Evolutionary conservation across 2,329 filamentous ascomycete genomes (phyloP).

Genomic region (Colletotrichum lupini): DNA sequence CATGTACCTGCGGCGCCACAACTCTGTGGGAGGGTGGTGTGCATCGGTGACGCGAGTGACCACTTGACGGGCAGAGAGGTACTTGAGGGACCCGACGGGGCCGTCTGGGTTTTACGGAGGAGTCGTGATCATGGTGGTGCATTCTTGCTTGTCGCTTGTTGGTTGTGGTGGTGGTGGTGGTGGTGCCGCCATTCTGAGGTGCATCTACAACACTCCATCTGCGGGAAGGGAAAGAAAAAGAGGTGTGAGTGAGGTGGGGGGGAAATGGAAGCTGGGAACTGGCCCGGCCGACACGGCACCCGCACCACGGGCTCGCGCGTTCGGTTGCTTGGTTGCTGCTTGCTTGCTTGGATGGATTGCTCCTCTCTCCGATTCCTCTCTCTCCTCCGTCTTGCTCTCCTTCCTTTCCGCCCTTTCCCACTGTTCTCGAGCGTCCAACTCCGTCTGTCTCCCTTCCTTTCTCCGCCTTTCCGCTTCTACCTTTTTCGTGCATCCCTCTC

Average conservation of each 20-base stretch:
- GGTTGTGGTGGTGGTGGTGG: background rate
- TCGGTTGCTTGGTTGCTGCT: constrained; percentile 15
- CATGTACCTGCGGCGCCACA: constrained; percentile 9
- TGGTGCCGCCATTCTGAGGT: constrained; percentile 2
- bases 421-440: background rate
- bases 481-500: background rate
- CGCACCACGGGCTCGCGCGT: constrained; percentile 19
- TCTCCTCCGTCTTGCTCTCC: background rate
- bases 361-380: constrained; percentile 17
- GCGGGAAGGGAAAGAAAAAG: constrained; percentile 4
- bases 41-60: constrained; percentile 17
- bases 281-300: constrained; percentile 28
- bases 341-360: background rate
- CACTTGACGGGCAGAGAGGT: background rate
- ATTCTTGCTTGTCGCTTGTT: background rate
- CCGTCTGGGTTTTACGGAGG: constrained; percentile 4
- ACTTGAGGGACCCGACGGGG: background rate
- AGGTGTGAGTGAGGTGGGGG: constrained; percentile 37
- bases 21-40: background rate
- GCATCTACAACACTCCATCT: constrained; percentile 21
- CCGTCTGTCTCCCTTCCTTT: background rate
- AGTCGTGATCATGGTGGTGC: background rate
- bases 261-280: constrained; percentile 38
- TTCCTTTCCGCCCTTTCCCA: background rate
- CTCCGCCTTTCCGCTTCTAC: background rate